Conservation (phyloP, 495 filamentous ascomycete genomes). For the Aspergillus biplanus region DNA sequence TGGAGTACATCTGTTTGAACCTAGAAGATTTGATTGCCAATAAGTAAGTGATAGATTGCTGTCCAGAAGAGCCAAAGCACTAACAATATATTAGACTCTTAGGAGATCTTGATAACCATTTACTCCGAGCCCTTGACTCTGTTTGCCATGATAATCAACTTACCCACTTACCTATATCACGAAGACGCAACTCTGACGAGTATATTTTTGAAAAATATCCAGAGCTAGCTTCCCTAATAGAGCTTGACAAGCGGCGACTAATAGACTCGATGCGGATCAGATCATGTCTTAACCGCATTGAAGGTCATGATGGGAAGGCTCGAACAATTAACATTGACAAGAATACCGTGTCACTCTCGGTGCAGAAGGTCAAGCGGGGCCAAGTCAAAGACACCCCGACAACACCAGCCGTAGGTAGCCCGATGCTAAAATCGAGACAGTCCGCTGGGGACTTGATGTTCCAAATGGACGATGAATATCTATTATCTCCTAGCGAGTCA, state of each 20-base stretch:
- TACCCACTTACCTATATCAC: constrained; percentile 71
- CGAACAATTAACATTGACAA: constrained; percentile 55
- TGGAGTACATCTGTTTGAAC: constrained; percentile 92
- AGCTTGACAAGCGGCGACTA: constrained; percentile 56
- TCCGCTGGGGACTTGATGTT: constrained; percentile 84
- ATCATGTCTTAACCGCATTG: constrained; percentile 61
- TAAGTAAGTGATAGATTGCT: constrained; percentile 49
- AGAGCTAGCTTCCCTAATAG: constrained; percentile 55
- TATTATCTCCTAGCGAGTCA: constrained; percentile 29
- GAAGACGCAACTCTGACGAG: constrained; percentile 71
- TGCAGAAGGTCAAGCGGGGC: constrained; percentile 55
- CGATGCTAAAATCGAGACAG: constrained; percentile 64
- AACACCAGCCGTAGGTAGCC: constrained; percentile 50
- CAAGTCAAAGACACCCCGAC: constrained; percentile 50
- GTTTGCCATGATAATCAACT: constrained; percentile 83
- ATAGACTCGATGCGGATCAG: constrained; percentile 65
- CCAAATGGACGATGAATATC: constrained; percentile 85
- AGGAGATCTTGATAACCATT: constrained; percentile 82
- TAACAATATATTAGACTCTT: constrained; percentile 57
- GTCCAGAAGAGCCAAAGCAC: constrained; percentile 6
- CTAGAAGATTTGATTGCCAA: constrained; percentile 90
- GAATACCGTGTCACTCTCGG: constrained; percentile 52
- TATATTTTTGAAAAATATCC: constrained; percentile 75
- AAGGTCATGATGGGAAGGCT: constrained; percentile 51
- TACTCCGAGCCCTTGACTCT: constrained; percentile 76